phyloP scores from a whole-genome alignment of 1,284 basidiomycete species.

The Ganoderma lingzhi region DNA sequence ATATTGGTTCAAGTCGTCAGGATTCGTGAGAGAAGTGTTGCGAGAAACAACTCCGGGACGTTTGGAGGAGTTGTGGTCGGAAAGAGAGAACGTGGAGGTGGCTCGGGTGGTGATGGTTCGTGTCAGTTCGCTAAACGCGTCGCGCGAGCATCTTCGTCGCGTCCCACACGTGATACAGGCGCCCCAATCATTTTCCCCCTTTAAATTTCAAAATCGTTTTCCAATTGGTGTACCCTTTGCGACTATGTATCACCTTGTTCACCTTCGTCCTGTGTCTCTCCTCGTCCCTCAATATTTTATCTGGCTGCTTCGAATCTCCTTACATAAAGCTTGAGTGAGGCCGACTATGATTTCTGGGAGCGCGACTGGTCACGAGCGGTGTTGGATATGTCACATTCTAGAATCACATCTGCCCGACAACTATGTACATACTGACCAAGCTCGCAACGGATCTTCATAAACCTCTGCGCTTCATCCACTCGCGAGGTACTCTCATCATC shows the following conservation, averaged over 20 bases:
- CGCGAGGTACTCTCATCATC: no score
- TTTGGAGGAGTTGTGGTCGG: not conserved
- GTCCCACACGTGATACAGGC: constrained; percentile 21
- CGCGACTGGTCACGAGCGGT: not conserved
- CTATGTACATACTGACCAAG: no score
- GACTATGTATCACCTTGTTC: not conserved
- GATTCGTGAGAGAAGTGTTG: constrained; percentile 6
- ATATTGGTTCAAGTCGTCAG: constrained; percentile 39
- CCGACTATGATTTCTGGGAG: not conserved
- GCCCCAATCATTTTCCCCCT: not conserved
- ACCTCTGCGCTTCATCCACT: no score
- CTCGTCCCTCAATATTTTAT: not conserved
- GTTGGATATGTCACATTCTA: not conserved
- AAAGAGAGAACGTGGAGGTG: constrained; percentile 16
- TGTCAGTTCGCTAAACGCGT: constrained; percentile 23
- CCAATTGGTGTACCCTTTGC: not conserved
- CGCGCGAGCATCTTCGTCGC: constrained; percentile 22
- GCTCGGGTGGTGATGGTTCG: constrained; percentile 27
- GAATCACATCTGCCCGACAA: not conserved
- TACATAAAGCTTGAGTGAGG: not conserved
- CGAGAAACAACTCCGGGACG: not conserved
- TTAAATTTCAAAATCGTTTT: not conserved
- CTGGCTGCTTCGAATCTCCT: not conserved
- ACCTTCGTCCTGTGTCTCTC: not conserved
- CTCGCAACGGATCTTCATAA: no score